These are phyloP conservation scores for Exophiala sp. DNA, from an alignment of 2,329 filamentous ascomycete species.

Conservation along the genomic window DNA sequence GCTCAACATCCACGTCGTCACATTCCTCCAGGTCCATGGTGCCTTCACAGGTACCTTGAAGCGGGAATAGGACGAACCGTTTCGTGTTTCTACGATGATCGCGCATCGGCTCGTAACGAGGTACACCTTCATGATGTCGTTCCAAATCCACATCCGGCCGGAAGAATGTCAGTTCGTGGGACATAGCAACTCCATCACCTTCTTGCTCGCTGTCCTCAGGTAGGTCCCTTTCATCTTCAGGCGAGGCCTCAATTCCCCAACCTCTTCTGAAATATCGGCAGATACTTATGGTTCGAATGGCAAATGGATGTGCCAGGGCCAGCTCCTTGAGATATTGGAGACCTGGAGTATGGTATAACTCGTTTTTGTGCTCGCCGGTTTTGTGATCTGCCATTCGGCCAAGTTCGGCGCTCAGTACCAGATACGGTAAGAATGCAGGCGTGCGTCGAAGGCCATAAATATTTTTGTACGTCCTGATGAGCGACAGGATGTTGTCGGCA, in stretches of 20 bases:
- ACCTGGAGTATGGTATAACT: neutral
- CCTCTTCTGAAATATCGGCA: neutral
- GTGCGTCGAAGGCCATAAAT: slow-evolving; percentile 3
- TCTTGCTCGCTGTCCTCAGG: neutral
- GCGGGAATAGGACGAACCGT: too few relatives aligned
- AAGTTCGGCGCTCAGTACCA: slow-evolving; percentile 5
- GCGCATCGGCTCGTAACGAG: too few relatives aligned
- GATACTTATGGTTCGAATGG: neutral
- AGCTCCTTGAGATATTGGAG: neutral
- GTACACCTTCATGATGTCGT: neutral
- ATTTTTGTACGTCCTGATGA: neutral
- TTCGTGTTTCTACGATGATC: too few relatives aligned
- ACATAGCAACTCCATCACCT: neutral
- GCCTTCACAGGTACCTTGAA: too few relatives aligned
- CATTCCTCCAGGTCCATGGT: too few relatives aligned
- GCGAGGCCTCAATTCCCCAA: neutral
- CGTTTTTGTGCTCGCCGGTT: neutral
- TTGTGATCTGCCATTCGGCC: slow-evolving; percentile 2
- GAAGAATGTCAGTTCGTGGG: slow-evolving; percentile 1
- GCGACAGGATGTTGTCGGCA: slow-evolving; percentile 3
- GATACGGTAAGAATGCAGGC: slow-evolving; percentile 6
- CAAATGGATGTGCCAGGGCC: neutral
- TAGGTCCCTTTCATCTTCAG: neutral
- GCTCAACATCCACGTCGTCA: too few relatives aligned
- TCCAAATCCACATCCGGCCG: slow-evolving; percentile 1